A percentile compares a stretch with the other conserved stretches of the same genome.
These are phyloP conservation scores for Schizonepeta tenuifolia DNA, from an alignment of 257 asterid species.

Conservation along the genomic window DNA sequence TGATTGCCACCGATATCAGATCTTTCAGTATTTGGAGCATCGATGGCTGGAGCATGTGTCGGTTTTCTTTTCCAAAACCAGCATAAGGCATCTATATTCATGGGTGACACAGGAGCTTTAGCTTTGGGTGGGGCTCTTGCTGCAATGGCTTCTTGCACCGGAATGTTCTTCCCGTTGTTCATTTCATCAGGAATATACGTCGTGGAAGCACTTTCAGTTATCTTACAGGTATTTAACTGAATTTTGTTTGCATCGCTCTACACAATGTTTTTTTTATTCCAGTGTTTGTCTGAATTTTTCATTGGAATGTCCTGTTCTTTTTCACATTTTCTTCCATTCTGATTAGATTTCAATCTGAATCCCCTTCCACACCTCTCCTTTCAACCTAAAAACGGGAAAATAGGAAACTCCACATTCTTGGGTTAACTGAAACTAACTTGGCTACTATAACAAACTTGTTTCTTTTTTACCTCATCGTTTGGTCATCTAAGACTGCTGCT, in stretches of 20 bases:
- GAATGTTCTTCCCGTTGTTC: conserved; percentile 89
- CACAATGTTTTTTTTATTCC: conserved; percentile 1
- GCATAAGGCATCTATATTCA: conserved; percentile 74
- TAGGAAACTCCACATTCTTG: not conserved
- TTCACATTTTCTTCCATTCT: no score
- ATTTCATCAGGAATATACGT: conserved; percentile 76
- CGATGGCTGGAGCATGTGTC: conserved; percentile 97
- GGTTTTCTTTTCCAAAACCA: conserved; percentile 90
- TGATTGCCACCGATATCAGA: conserved; percentile 49
- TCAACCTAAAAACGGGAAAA: not conserved
- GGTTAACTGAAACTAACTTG: not conserved
- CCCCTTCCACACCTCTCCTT: not conserved
- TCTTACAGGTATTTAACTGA: conserved; percentile 57
- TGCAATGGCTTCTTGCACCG: conserved; percentile 95
- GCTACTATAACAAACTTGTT: not conserved
- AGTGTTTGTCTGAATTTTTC: conserved; percentile 6
- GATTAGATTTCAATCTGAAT: not conserved
- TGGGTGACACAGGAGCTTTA: conserved; percentile 91
- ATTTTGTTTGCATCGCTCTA: not conserved
- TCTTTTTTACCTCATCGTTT: not conserved
- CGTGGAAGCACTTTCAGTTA: conserved; percentile 61
- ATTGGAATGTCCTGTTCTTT: not conserved
- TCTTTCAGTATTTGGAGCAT: conserved; percentile 87
- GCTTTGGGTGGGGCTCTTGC: conserved; percentile 97
- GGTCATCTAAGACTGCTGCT: not conserved